Evolutionary conservation across 306 rosid species (phyloP).

Genomic region (Morella rubra): DNA sequence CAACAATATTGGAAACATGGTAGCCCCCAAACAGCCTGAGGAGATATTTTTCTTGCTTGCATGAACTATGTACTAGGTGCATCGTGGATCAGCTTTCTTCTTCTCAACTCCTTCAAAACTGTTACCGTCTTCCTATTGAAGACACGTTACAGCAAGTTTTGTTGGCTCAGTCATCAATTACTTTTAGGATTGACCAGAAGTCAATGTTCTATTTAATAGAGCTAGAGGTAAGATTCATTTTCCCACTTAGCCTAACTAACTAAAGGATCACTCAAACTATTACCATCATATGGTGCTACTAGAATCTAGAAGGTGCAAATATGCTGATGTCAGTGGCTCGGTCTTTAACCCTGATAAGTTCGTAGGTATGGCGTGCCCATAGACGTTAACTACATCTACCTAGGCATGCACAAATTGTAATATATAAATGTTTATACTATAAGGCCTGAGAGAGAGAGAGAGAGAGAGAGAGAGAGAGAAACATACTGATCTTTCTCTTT

Average conservation of each 20-base stretch:
- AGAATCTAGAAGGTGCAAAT: neutral
- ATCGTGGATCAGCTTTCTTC: neutral
- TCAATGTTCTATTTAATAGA: neutral
- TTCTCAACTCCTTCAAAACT: neutral
- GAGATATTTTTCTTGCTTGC: neutral
- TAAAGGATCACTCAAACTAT: neutral
- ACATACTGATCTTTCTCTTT: constrained; percentile 92
- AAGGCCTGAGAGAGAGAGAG: constrained; percentile 13
- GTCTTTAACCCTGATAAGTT: neutral
- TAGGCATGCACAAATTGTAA: neutral
- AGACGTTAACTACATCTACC: neutral
- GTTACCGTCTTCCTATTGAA: neutral
- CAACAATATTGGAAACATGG: neutral
- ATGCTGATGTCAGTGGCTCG: neutral
- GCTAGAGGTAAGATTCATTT: no score
- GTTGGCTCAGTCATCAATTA: neutral
- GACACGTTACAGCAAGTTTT: neutral
- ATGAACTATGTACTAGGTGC: neutral
- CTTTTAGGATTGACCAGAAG: neutral
- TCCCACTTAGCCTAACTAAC: neutral
- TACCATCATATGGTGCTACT: neutral
- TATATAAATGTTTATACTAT: neutral
- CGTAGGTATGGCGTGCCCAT: neutral
- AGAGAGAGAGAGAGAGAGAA: constrained; percentile 25
- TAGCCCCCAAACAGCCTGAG: neutral